These are phyloP conservation scores for Hypoxylon sp. DNA, from an alignment of 2,329 filamentous ascomycete species.

Conservation along the genomic window DNA sequence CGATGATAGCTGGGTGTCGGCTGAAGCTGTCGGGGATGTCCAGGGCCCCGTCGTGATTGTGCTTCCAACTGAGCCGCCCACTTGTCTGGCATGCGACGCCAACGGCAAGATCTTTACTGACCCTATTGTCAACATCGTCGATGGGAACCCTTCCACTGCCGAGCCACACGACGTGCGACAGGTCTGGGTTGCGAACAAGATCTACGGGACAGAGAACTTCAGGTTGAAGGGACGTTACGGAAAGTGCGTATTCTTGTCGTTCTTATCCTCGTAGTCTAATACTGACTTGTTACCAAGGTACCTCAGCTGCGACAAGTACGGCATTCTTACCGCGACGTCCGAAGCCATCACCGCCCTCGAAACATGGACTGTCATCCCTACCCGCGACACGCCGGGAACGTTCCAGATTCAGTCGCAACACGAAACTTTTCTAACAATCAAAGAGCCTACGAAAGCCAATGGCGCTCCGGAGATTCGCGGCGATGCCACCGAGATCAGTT, in stretches of 20 bases:
- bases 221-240: constrained; percentile 92
- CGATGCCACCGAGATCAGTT: constrained; percentile 72
- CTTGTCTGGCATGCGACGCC: constrained; percentile 84
- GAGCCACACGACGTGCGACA: constrained; percentile 96
- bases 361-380: constrained; percentile 74
- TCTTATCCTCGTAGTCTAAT: neutral
- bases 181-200: constrained; percentile 89
- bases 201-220: constrained; percentile 81
- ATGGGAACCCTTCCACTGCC: constrained; percentile 80
- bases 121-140: constrained; percentile 85
- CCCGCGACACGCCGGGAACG: constrained; percentile 70
- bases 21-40: constrained; percentile 77
- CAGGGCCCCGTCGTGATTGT: constrained; percentile 84
- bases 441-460: constrained; percentile 60
- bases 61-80: constrained; percentile 75
- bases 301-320: constrained; percentile 84
- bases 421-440: constrained; percentile 73
- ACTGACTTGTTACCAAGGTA: constrained; percentile 63
- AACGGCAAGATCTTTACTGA: constrained; percentile 86
- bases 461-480: constrained; percentile 73
- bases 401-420: constrained; percentile 79
- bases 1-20: constrained; percentile 92
- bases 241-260: constrained; percentile 59
- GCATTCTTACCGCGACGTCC: constrained; percentile 76
- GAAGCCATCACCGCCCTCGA: constrained; percentile 87